Evolutionary conservation across 768 basidiomycete genomes (phyloP).

Genomic region (Amylocystis lapponica): DNA sequence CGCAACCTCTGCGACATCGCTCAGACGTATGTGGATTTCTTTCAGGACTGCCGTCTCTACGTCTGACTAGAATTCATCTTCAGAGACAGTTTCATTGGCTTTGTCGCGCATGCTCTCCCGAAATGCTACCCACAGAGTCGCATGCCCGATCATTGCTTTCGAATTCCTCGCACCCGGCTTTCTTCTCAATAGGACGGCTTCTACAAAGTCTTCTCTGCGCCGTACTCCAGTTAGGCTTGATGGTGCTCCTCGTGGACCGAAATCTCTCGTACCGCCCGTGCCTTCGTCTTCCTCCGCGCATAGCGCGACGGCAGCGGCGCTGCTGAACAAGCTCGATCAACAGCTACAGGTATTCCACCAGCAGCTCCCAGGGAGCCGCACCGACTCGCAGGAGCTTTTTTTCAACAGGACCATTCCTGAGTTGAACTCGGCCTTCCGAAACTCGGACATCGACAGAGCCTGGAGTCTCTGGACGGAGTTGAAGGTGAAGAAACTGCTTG

Average conservation of each 20-base stretch:
- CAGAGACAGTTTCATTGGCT: not conserved
- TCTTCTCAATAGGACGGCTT: constrained; percentile 10
- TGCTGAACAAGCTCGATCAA: constrained; percentile 3
- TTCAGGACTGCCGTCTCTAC: not conserved
- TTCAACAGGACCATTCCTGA: constrained; percentile 32
- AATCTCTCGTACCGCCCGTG: not conserved
- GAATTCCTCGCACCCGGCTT: constrained; percentile 41
- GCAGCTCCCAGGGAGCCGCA: not conserved
- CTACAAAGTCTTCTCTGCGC: not conserved
- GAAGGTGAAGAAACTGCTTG: constrained; percentile 36
- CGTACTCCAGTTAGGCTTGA: no score
- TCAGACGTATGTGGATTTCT: no score
- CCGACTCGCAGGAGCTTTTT: constrained; percentile 22
- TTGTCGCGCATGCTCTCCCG: constrained; percentile 6
- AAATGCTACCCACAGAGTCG: constrained; percentile 1
- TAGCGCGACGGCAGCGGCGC: no score
- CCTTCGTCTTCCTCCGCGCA: constrained; percentile 5
- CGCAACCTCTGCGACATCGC: no score
- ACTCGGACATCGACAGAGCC: constrained; percentile 27
- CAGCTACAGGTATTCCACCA: constrained; percentile 8
- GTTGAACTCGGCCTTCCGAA: constrained; percentile 34
- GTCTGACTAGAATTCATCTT: not conserved
- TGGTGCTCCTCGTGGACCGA: no score
- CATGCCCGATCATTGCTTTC: constrained; percentile 24
- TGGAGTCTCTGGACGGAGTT: constrained; percentile 38